Conservation (phyloP, 345 rosid species). For the Geranium brycei region DNA sequence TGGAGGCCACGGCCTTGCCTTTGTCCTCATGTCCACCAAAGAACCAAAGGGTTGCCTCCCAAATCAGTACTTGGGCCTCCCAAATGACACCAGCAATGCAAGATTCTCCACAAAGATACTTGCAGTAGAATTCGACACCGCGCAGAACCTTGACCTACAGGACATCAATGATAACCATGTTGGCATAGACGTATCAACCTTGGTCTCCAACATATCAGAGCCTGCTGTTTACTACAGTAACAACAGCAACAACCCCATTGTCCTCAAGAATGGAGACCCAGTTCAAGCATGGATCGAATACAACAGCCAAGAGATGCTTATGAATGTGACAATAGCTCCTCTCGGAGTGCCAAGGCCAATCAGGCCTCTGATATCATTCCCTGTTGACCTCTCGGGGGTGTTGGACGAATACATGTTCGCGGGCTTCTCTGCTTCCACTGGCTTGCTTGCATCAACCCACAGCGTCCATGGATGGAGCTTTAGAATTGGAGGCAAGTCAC, state of each 20-base stretch:
- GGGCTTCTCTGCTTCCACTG: conserved; percentile 30
- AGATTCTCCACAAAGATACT: conserved; percentile 17
- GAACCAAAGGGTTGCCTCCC: conserved; percentile 8
- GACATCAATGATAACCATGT: conserved; percentile 37
- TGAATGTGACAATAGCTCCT: conserved; percentile 25
- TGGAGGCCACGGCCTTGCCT: conserved; percentile 34
- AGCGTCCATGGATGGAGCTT: conserved; percentile 35
- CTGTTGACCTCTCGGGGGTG: conserved; percentile 19
- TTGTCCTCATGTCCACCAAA: conserved; percentile 20
- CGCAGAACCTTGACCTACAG: conserved; percentile 17
- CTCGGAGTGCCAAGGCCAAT: conserved; percentile 12
- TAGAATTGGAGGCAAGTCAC: conserved; percentile 13
- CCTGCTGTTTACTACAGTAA: conserved; percentile 20
- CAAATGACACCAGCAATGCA: conserved; percentile 16
- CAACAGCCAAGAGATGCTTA: conserved; percentile 12
- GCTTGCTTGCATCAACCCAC: conserved; percentile 19
- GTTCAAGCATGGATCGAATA: conserved; percentile 35
- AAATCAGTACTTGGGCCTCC: conserved; percentile 24
- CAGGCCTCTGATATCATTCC: conserved; percentile 19
- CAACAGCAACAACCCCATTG: conserved; percentile 4
- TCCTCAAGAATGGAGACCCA: conserved; percentile 16
- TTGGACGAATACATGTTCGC: conserved; percentile 22
- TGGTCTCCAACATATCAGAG: conserved; percentile 18
- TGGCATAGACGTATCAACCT: conserved; percentile 23
- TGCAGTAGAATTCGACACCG: conserved; percentile 27